Evolutionary conservation across 495 filamentous ascomycete species (phyloP), one percentile per base, ranked within the genome.

Genomic region (Penicillium taxi): DNA sequence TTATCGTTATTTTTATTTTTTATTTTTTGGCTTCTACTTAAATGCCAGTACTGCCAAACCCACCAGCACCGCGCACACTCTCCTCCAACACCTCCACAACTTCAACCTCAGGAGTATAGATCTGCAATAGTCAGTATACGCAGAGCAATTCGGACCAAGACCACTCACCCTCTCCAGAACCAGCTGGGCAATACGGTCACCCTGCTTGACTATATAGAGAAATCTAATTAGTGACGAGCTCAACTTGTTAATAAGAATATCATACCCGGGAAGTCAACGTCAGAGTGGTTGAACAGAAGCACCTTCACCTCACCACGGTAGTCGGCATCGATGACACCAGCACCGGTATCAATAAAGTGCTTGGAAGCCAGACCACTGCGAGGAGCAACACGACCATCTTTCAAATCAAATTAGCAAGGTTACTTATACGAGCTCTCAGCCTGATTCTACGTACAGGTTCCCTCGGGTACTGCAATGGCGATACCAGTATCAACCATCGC

Each of bases 311-410:
- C 84, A 12, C 91, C 91, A 16, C 91, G 77, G 69, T 98, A 98
- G 58, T 98, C 91, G 6, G 89, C 86, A 66, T 98, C 91, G 54
- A 98, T 94, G 35, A 98, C 91, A 21, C 91, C 91, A 2, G 91
- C 91, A 38, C 90, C 86, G 1, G 82, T 85, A 59, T 95, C 86
- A 58, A 98, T 96, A 67, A 85, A 86, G 66, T 94, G 78, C 64
- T 96, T 96, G 27, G 80, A 71, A 3, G 90, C 90, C 38, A 98
- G 81, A 24, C 91, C 91, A 31, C 83, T 90, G 33, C 91, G 81
- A 19, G 91, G 91, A 9, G 91, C 91, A 32, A 98, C 74, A 24
- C 91, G 80, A 40, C 90, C 91, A 62, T 98, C 87, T 88, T 44
- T 16, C 23, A 14, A 13, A 6, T 7, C 8, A 26, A 13, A 39